phyloP scores from a whole-genome alignment of 1,284 basidiomycete species.

The Jaminaea rosea region DNA sequence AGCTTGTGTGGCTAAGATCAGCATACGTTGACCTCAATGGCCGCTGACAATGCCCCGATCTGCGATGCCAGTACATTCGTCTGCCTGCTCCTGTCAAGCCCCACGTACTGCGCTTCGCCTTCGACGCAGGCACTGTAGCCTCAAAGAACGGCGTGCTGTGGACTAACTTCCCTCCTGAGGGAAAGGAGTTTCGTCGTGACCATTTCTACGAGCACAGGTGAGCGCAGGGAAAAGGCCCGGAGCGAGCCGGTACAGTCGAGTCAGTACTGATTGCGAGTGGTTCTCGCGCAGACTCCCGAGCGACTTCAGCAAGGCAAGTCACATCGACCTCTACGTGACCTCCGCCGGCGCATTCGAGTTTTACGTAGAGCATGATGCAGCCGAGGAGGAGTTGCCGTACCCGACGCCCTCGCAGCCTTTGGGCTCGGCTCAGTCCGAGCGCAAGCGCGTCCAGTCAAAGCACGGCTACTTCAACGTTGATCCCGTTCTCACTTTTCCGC shows the following conservation, averaged over 20 bases:
- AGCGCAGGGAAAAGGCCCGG: no score
- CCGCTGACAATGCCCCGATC: neutral
- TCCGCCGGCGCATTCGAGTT: slow-evolving; percentile 37
- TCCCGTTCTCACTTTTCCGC: slow-evolving; percentile 26
- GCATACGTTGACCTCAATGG: neutral
- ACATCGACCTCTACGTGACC: slow-evolving; percentile 25
- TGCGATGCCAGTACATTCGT: slow-evolving; percentile 23
- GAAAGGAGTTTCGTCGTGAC: slow-evolving; percentile 69
- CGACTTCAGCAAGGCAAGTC: slow-evolving; percentile 13
- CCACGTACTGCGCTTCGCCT: slow-evolving; percentile 31
- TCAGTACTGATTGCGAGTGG: neutral
- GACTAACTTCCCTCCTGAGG: slow-evolving; percentile 28
- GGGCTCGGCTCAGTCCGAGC: slow-evolving; percentile 4
- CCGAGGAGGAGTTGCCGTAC: slow-evolving; percentile 13
- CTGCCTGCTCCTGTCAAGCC: slow-evolving; percentile 31
- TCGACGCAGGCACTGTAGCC: slow-evolving; percentile 29
- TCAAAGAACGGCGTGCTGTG: slow-evolving; percentile 25
- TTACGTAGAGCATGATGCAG: slow-evolving; percentile 34
- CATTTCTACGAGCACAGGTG: slow-evolving; percentile 69
- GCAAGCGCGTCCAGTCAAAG: slow-evolving; percentile 18
- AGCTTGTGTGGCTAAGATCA: neutral
- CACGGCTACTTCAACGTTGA: slow-evolving; percentile 40
- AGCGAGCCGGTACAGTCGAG: neutral
- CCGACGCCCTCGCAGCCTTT: slow-evolving; percentile 11
- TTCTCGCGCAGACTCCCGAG: slow-evolving; percentile 4